phyloP scores from a whole-genome alignment of 1,284 basidiomycete genomes.

The Peniophora sp. region DNA sequence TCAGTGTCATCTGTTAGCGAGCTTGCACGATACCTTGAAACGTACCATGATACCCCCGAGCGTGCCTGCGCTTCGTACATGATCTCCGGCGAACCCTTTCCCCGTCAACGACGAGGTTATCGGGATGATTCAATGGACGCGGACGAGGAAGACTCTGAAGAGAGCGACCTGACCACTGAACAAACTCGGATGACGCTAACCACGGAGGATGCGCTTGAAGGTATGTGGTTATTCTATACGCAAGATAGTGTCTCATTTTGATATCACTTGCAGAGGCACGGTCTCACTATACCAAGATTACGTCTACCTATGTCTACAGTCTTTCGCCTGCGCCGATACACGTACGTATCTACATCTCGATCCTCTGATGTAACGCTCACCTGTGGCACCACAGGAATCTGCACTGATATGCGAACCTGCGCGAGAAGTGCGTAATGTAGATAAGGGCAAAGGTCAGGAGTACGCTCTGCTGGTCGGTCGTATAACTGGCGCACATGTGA shows the following conservation, averaged over 20 bases:
- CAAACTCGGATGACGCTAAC: slow-evolving; percentile 4
- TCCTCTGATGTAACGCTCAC: background rate
- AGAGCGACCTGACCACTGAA: slow-evolving; percentile 3
- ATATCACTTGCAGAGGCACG: background rate
- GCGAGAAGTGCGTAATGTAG: background rate
- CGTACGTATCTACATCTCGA: background rate
- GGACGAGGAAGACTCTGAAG: slow-evolving; percentile 6
- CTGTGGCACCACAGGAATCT: slow-evolving; percentile 1
- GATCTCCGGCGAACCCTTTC: slow-evolving; percentile 5
- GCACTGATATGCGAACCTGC: slow-evolving; percentile 4
- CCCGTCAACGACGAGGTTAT: slow-evolving; percentile 8
- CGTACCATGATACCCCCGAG: background rate
- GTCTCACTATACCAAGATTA: background rate
- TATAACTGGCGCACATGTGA: slow-evolving; percentile 4
- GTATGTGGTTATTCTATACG: background rate
- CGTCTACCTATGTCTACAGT: slow-evolving; percentile 2
- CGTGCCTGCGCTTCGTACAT: slow-evolving; percentile 4
- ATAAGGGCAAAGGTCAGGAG: background rate
- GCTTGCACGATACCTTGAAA: slow-evolving; percentile 3
- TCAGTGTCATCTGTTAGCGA: background rate
- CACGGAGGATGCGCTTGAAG: slow-evolving; percentile 2
- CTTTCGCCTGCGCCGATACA: slow-evolving; percentile 5
- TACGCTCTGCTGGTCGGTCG: slow-evolving; percentile 1
- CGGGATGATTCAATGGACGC: slow-evolving; percentile 1
- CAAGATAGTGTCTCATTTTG: background rate